Base-by-base conservation (phyloP, 441 rosid genomes). In the Rhodomyrtus psidioides region DNA sequence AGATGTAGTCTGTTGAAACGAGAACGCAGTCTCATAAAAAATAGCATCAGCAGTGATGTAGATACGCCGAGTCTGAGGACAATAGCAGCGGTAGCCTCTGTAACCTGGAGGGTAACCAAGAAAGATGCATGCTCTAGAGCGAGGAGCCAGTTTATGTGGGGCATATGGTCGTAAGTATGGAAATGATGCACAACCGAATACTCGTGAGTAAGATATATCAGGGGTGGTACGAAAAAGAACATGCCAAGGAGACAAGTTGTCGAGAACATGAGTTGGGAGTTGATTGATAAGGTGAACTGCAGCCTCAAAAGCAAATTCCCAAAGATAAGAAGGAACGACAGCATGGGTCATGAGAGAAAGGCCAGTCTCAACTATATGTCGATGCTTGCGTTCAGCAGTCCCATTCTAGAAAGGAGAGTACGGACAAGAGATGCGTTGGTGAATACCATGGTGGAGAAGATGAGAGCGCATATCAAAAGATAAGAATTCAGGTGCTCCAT, bases 1-100 rank as follows among this genome's bases (percentile, higher is more conserved):
- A 6, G 1, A 0, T 60, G 39, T 1, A 3, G 2, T 60, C 7
- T 60, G 5, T 7, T 60, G 39, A 60, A 59, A 60, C 4, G 70
- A 21, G 16, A 60, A 15, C 70, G 27, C 0, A 0, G 0, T 60
- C 39, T 27, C 30, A 7, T 59, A 8, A 27, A 27, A 27, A 10
- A 59, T 27, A 59, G 39, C 70, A 14, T 27, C 21, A 14, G 0
- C 0, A 59, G 0, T 27, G 39, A 27, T 1, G 2, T 27, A 27
- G 70, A 39, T 59, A 7, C 1, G n/a, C 3, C 1, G 4, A 4
- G 39, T 59, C 21, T 12, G 0, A 59, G 39, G 70, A 59, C 70
- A 27, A 7, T 15, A 59, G 21, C 39, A 59, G 1, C 0, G 2
- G 10, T 27, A 59, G 19, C 21, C 30, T 59, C 10, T 21, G 4